phyloP scores from a whole-genome alignment of 2,329 filamentous ascomycete species.

The Immersiporthe knoxdaviesiana region DNA sequence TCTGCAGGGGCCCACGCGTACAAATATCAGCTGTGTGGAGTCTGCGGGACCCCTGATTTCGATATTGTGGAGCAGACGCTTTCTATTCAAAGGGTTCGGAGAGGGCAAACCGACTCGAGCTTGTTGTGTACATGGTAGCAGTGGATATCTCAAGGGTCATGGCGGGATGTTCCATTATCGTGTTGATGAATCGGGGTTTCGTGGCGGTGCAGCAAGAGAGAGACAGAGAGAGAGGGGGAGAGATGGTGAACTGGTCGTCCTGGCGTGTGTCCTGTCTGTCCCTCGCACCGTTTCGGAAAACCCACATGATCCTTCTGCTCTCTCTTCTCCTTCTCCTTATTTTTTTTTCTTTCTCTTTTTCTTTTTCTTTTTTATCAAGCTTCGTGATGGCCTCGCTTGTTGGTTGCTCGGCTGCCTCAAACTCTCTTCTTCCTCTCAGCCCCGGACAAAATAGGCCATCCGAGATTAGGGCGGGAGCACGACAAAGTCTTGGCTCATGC shows the following conservation, averaged over 20 bases:
- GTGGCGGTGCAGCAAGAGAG: neutral
- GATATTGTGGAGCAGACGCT: constrained; percentile 14
- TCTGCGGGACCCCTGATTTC: constrained; percentile 19
- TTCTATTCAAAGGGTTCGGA: neutral
- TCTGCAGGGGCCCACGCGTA: constrained; percentile 17
- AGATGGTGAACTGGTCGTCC: neutral
- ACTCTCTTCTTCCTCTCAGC: neutral
- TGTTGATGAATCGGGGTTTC: neutral
- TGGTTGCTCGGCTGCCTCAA: neutral
- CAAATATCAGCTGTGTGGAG: constrained; percentile 13
- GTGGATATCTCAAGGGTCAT: neutral
- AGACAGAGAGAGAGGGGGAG: neutral
- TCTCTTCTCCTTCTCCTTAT: too few relatives aligned
- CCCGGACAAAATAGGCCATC: neutral
- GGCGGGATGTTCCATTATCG: neutral
- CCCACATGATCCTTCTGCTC: neutral
- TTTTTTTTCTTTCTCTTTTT: neutral
- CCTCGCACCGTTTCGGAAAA: neutral
- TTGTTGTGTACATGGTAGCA: neutral
- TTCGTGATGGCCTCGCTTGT: neutral
- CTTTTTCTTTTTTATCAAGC: neutral
- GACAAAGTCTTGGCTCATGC: neutral
- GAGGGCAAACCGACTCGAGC: neutral
- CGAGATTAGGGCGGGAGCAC: constrained; percentile 6
- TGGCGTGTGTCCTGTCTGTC: neutral